Conservation (phyloP, 2,329 filamentous ascomycete genomes). For the Sporothrix dimorphospora region DNA sequence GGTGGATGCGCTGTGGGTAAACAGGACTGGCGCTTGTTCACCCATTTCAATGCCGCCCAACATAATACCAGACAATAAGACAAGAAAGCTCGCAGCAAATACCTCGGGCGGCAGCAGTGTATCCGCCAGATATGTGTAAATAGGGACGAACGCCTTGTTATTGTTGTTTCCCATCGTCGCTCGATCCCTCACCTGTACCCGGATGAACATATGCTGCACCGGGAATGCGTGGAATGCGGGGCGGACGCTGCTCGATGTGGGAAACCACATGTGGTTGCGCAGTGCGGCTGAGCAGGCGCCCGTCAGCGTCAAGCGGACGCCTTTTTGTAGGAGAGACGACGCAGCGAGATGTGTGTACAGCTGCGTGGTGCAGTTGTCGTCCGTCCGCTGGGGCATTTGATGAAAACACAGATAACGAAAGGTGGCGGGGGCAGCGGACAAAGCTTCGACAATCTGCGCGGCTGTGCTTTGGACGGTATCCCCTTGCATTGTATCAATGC, state of each 20-base stretch:
- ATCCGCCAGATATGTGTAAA: background rate
- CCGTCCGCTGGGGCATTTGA: background rate
- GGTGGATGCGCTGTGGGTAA: background rate
- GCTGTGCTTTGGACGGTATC: background rate
- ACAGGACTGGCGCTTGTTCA: background rate
- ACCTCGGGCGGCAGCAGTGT: background rate
- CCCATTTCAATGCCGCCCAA: background rate
- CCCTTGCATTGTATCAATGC: background rate
- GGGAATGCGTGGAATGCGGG: background rate
- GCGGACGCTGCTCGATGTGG: background rate
- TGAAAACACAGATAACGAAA: background rate
- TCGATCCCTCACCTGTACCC: no score
- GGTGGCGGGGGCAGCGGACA: background rate
- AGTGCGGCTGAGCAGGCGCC: background rate
- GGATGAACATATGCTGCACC: background rate
- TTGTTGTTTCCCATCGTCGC: background rate
- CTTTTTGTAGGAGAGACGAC: background rate
- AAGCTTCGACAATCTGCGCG: background rate
- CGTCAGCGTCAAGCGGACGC: background rate
- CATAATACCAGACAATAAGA: background rate
- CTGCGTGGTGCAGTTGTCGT: slow-evolving; percentile 7
- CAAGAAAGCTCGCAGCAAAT: background rate
- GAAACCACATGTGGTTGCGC: background rate
- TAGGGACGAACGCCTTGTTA: background rate
- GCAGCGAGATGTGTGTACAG: background rate